Base-by-base conservation (phyloP, 2,329 filamentous ascomycete species). In the Fusarium brevicatenulatum region DNA sequence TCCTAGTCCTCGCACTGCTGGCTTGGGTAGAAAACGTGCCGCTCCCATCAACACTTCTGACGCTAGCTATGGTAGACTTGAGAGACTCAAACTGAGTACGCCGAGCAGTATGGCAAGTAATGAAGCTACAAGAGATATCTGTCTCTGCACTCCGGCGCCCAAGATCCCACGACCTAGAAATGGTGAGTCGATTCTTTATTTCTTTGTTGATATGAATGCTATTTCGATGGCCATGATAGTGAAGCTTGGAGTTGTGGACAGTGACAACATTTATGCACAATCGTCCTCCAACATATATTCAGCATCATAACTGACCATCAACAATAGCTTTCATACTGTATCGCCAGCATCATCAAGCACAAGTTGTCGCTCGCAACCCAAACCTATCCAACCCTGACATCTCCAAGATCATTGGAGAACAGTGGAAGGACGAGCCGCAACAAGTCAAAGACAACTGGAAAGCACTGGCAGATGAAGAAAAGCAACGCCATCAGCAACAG, bases 351-450 rank as follows among this genome's bases (percentile, higher is more conserved):
- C 92, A 96, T 78, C 95, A 98, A 82, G 91, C 93, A 23, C 87
- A 90, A 54, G 94, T 98, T 56, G 92, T 95, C 42, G 87, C 91
- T 60, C 89, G 93, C 76, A 90, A 98, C 78, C 95, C 95, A n/a
- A 93, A 94, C 49, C 89, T 98, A 73, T 91, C 95, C 50, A 98
- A 98, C 82, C 95, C 95, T 7, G 94, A 98, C 58, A 97, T 98
- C 77, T 98, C 95, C 73, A 98, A 98, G 83, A 97, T 98, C 77
- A 97, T 98, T 76, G 95, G 95, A 58, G 90, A 94, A 81, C 92
- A 95, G 88, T 99, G 96, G 96, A 91, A 92, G 78, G 88, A 91
- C 63, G 91, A 97, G 78, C 84, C 91, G 8, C 88, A 92, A 30
- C 90, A 93, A 59, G 87, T 91, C 64, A 97, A 97, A 83, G 89